phyloP scores from a whole-genome alignment of 2,329 filamentous ascomycete genomes.

The Stachybotrys elegans region DNA sequence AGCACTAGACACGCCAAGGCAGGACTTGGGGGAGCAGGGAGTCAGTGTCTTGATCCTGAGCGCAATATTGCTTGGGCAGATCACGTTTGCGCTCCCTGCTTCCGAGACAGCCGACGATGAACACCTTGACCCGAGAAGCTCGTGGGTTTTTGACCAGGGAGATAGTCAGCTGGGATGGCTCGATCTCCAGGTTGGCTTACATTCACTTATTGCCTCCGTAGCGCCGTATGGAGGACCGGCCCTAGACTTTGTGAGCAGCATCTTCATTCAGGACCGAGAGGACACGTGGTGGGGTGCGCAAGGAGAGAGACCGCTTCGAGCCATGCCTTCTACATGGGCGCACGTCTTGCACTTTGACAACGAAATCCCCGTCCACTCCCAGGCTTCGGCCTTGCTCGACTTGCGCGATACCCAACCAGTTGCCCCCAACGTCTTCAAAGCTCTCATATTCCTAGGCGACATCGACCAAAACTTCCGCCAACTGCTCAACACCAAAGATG shows the following conservation, averaged over 20 bases:
- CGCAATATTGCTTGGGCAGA: conserved; percentile 13
- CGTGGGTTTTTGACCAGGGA: conserved; percentile 14
- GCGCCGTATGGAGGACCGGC: background rate
- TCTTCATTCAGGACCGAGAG: background rate
- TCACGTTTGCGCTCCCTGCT: conserved; percentile 8
- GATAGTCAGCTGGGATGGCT: conserved; percentile 12
- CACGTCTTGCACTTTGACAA: background rate
- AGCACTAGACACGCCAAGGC: conserved; percentile 6
- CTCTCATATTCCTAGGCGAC: background rate
- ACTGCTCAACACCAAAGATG: conserved; percentile 10
- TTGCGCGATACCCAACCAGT: background rate
- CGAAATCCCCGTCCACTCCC: background rate
- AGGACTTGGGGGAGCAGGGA: conserved; percentile 6
- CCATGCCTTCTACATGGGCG: background rate
- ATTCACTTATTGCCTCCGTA: conserved; percentile 11
- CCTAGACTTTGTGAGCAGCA: background rate
- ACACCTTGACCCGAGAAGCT: conserved; percentile 5
- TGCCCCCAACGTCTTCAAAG: background rate
- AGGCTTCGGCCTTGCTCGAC: background rate
- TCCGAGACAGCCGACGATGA: conserved; percentile 9
- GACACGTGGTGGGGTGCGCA: background rate
- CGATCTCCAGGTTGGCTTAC: conserved; percentile 13
- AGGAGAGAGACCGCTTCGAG: background rate
- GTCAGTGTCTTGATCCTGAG: conserved; percentile 12
- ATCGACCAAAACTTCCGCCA: conserved; percentile 7